Percentiles rank a stretch among this genome's conserved stretches.
phyloP scores from a whole-genome alignment of 176 grass and related monocot genomes.

The Elymus sibiricus region DNA sequence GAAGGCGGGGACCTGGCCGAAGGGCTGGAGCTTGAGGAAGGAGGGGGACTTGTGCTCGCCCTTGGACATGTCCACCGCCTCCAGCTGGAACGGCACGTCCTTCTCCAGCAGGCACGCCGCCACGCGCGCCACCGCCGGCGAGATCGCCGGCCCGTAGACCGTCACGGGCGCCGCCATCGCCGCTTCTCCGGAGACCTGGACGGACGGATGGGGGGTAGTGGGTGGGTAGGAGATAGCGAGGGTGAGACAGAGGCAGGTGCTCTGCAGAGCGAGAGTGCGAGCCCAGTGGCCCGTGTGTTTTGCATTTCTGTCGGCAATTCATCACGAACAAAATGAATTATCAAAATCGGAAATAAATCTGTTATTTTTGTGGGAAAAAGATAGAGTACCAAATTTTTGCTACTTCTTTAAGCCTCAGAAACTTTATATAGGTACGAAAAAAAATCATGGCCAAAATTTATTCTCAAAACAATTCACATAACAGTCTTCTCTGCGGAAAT shows the following conservation, averaged over 20 bases:
- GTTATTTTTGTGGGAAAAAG: too few relatives aligned
- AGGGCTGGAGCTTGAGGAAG: constrained; percentile 91
- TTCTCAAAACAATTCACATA: too few relatives aligned
- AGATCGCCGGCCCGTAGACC: constrained; percentile 59
- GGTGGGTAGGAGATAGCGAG: background rate
- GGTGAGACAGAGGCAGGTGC: background rate
- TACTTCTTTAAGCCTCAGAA: too few relatives aligned
- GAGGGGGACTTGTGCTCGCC: constrained; percentile 80
- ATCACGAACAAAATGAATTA: too few relatives aligned
- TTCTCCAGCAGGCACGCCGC: constrained; percentile 79
- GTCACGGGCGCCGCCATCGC: constrained; percentile 54
- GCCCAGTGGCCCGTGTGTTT: background rate
- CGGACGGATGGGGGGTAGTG: background rate
- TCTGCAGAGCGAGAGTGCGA: background rate
- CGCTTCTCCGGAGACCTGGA: background rate
- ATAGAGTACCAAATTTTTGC: too few relatives aligned
- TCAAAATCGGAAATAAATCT: too few relatives aligned
- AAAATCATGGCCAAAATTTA: too few relatives aligned
- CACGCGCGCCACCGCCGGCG: constrained; percentile 63
- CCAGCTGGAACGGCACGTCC: constrained; percentile 70
- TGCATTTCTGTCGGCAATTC: background rate
- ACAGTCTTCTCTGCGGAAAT: too few relatives aligned
- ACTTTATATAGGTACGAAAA: too few relatives aligned
- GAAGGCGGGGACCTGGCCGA: constrained; percentile 92
- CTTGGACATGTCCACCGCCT: constrained; percentile 83